Conservation (phyloP, 108 stramenopile species). For the Stephanodiscus triporus region DNA sequence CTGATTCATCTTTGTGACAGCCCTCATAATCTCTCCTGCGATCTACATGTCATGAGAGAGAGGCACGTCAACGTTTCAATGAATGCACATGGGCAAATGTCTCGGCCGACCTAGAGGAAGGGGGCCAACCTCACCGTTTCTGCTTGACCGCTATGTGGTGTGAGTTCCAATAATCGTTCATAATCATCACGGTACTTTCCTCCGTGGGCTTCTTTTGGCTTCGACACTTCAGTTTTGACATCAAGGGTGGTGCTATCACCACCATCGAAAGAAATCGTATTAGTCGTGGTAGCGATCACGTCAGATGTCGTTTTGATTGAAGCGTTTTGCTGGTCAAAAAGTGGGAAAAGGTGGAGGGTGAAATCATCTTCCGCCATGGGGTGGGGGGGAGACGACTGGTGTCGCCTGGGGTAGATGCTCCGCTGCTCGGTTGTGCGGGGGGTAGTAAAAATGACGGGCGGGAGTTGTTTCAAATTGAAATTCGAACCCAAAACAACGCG, state of each 20-base stretch:
- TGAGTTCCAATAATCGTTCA: constrained; percentile 1
- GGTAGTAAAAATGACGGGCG: no score
- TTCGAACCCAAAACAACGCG: no score
- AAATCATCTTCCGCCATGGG: background rate
- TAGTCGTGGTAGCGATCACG: background rate
- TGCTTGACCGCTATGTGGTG: constrained; percentile 7
- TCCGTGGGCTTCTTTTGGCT: background rate
- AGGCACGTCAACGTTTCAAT: background rate
- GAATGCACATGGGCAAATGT: background rate
- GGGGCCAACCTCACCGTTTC: background rate
- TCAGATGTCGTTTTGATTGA: background rate
- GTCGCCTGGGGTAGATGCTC: no score
- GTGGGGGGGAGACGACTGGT: no score
- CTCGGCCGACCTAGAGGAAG: background rate
- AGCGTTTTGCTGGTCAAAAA: background rate
- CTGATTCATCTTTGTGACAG: background rate
- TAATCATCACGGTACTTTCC: constrained; percentile 4
- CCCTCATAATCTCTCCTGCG: constrained; percentile 30
- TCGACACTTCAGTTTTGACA: background rate
- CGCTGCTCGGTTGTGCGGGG: background rate
- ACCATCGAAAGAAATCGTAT: background rate
- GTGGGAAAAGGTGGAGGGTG: background rate
- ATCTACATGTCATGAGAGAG: background rate
- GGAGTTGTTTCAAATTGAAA: no score
- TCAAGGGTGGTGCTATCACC: background rate